Conservation (phyloP, 495 filamentous ascomycete genomes). For the Penicillium mononematosum region DNA sequence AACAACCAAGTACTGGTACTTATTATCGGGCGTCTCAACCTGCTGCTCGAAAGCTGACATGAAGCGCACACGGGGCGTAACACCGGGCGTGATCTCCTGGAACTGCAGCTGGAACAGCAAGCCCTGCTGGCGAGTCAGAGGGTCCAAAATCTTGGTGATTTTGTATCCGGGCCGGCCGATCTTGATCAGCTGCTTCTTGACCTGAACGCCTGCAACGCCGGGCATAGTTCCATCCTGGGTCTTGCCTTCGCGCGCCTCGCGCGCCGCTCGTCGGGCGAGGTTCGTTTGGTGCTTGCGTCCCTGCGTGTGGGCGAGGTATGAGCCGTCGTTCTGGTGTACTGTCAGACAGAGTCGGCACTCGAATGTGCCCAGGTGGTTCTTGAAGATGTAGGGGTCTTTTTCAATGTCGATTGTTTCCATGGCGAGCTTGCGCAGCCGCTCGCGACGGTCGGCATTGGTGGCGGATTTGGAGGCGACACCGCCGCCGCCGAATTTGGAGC, state of each 20-base stretch:
- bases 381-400: constrained; percentile 99
- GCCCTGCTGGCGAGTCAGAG: constrained; percentile 83
- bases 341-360: constrained; percentile 97
- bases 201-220: constrained; percentile 77
- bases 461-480: constrained; percentile 91
- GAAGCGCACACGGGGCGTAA: constrained; percentile 81
- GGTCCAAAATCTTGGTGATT: constrained; percentile 93
- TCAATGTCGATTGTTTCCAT: constrained; percentile 99
- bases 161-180: constrained; percentile 97
- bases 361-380: constrained; percentile 97
- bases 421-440: constrained; percentile 94
- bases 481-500: constrained; percentile 97
- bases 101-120: constrained; percentile 94
- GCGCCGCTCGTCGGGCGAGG: constrained; percentile 90
- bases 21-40: constrained; percentile 90
- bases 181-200: constrained; percentile 89
- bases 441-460: constrained; percentile 94
- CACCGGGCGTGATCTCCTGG: constrained; percentile 79
- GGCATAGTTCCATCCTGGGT: constrained; percentile 66
- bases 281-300: constrained; percentile 99
- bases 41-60: constrained; percentile 98
- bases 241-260: constrained; percentile 85
- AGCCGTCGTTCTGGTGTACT: constrained; percentile 99
- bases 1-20: constrained; percentile 90
- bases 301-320: constrained; percentile 98